Evolutionary conservation across 2,329 filamentous ascomycete genomes (phyloP).

Genomic region (Epichloe brachyelytri): DNA sequence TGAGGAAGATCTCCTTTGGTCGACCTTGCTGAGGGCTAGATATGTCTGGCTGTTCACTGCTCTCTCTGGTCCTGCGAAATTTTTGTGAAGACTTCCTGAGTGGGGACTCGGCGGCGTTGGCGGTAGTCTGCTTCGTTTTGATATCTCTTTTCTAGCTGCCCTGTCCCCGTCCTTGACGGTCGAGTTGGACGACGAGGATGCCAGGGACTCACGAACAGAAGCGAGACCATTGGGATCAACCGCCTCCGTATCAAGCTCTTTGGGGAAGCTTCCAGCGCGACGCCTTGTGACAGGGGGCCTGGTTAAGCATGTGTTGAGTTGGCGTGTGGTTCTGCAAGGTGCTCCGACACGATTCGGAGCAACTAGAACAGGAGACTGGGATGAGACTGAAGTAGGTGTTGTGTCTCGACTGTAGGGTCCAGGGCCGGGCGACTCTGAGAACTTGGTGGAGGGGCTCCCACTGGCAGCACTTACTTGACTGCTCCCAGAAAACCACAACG

Average conservation of each 20-base stretch:
- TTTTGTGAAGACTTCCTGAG: constrained; percentile 50
- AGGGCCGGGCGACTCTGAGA: constrained; percentile 58
- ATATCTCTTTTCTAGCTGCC: constrained; percentile 27
- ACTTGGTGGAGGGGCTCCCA: constrained; percentile 61
- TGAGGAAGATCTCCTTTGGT: constrained; percentile 13
- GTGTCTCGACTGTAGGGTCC: constrained; percentile 64
- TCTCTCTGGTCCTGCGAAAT: constrained; percentile 22
- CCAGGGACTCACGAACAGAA: constrained; percentile 55
- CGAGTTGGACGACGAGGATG: constrained; percentile 60
- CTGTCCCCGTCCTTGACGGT: constrained; percentile 45
- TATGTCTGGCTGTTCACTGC: neutral
- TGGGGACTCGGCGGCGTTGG: constrained; percentile 46
- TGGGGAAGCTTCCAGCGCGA: constrained; percentile 40
- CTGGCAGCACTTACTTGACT: constrained; percentile 48
- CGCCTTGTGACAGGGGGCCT: constrained; percentile 49
- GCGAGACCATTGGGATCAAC: constrained; percentile 46
- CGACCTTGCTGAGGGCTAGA: neutral
- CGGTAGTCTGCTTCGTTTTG: constrained; percentile 27
- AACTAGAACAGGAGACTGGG: constrained; percentile 54
- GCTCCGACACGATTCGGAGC: constrained; percentile 32
- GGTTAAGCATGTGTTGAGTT: constrained; percentile 41
- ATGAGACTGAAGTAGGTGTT: constrained; percentile 66
- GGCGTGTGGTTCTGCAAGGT: constrained; percentile 29
- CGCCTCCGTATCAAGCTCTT: constrained; percentile 31
- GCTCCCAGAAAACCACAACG: constrained; percentile 43